Evolutionary conservation across 371 early-diverging fungal species (phyloP).

Genomic region (Dichotomocladium elegans): DNA sequence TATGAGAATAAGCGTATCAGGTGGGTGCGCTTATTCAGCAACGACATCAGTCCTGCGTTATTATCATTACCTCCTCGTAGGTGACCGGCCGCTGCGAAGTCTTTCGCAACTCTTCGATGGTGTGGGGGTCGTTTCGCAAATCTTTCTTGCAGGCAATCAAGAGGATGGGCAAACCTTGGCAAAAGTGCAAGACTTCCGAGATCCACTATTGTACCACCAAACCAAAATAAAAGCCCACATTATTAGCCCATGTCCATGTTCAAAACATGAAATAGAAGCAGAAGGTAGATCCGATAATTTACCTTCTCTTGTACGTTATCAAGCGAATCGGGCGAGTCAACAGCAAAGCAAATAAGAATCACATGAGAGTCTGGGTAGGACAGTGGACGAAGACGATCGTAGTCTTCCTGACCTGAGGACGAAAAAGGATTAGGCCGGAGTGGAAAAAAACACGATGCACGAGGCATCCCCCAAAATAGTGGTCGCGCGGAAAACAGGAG

Average conservation of each 20-base stretch:
- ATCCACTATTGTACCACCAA: slow-evolving; percentile 78
- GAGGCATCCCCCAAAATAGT: slow-evolving; percentile 9
- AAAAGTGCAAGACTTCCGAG: slow-evolving; percentile 88
- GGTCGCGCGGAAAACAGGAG: slow-evolving; percentile 3
- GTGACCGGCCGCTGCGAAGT: slow-evolving; percentile 80
- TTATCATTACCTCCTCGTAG: slow-evolving; percentile 70
- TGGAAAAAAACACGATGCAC: slow-evolving; percentile 5
- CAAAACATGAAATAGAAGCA: too few relatives aligned
- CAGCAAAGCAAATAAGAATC: slow-evolving; percentile 92
- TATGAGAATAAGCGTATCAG: background rate
- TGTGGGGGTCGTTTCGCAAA: slow-evolving; percentile 77
- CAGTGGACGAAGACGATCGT: slow-evolving; percentile 94
- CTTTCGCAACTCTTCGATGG: slow-evolving; percentile 75
- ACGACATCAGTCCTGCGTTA: too few relatives aligned
- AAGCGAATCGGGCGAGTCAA: slow-evolving; percentile 92
- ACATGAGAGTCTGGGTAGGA: slow-evolving; percentile 97
- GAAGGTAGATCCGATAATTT: too few relatives aligned
- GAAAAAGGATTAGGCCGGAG: slow-evolving; percentile 8
- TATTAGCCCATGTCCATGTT: too few relatives aligned
- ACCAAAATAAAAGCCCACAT: background rate
- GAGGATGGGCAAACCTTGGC: slow-evolving; percentile 83
- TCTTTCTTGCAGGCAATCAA: slow-evolving; percentile 93
- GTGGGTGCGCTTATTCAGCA: too few relatives aligned
- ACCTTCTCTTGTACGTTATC: slow-evolving; percentile 91
- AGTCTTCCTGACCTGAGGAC: slow-evolving; percentile 84